A percentile compares a stretch with the other conserved stretches of the same genome.
Conservation (phyloP, 225 moss, liverwort and hornwort species). For the Thuidium tamariscinum region DNA sequence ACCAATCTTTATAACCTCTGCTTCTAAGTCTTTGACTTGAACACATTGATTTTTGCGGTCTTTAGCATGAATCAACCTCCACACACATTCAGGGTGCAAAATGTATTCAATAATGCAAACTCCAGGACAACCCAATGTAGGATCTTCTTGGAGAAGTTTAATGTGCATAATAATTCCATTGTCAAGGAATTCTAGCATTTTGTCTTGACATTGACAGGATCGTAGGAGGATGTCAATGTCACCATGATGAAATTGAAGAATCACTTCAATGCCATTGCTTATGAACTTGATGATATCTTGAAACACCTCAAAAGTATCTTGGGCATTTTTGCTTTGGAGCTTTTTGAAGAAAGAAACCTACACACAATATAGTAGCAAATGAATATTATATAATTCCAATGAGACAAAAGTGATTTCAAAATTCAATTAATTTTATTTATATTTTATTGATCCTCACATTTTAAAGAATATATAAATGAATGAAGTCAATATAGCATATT, state of each 20-base stretch:
- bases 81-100: background rate
- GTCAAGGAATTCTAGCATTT: background rate
- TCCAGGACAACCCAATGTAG: background rate
- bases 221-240: background rate
- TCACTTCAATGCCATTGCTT: background rate
- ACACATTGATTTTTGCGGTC: background rate
- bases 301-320: background rate
- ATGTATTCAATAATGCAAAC: background rate
- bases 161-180: background rate
- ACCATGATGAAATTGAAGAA: background rate
- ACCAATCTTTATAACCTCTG: background rate
- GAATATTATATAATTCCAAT: accelerated
- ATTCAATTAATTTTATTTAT: accelerated
- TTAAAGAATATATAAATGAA: no score
- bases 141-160: background rate
- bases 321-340: background rate
- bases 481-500: accelerated
- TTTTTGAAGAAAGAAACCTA: background rate
- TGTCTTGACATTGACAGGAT: background rate
- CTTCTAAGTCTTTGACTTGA: background rate
- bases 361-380: accelerated
- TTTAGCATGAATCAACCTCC: background rate
- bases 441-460: accelerated
- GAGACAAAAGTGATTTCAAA: accelerated
- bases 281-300: background rate